Base-by-base conservation (phyloP, 208 protist species). In the Crithidia thermophila region DNA sequence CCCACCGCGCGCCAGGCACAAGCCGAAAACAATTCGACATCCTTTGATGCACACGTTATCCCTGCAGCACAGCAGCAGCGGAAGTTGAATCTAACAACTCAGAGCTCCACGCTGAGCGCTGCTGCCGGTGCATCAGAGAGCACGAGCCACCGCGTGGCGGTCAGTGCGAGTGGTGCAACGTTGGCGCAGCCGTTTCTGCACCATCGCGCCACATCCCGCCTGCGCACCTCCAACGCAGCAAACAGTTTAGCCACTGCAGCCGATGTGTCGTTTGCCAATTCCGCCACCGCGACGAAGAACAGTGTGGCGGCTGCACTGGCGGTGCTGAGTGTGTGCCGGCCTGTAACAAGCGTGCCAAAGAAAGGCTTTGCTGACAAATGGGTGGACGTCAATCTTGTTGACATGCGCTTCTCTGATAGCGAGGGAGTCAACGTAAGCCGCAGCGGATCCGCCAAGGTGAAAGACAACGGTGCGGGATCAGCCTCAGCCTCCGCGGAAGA, bases 361-460 rank as follows among this genome's bases (percentile, higher is more conserved):
- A 72, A 57, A 31, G 66, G 72, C 1, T 53, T 66, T n/a, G 33
- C 46, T 1, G 11, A 13, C 7, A 18, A 7, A 11, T 81, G 75
- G 75, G 52, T 70, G 14, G 55, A 81, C 31, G 69, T 81, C 11
- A 81, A 77, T 43, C 61, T 69, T 20, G 58, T 73, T 0, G 63
- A 70, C 30, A 36, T 61, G 37, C 23, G 39, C 9, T 45, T 51
- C 10, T 16, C 55, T 9, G 39, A 49, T 2, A 7, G 31, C 2
- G 42, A 42, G 3, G 37, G 20, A 3, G 11, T 58, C 2, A 16
- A n/a, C n/a, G n/a, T n/a, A 37, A 4, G 30, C 36, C 4, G 36
- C 18, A 1, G 50, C 43, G 30, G 53, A 36, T 5, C 13, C 56
- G 9, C 3, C 49, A n/a, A n/a, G 2, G 33, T 3, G 8, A 55